Evolutionary conservation across 2,329 filamentous ascomycete genomes (phyloP).

Genomic region (Apiospora marii): DNA sequence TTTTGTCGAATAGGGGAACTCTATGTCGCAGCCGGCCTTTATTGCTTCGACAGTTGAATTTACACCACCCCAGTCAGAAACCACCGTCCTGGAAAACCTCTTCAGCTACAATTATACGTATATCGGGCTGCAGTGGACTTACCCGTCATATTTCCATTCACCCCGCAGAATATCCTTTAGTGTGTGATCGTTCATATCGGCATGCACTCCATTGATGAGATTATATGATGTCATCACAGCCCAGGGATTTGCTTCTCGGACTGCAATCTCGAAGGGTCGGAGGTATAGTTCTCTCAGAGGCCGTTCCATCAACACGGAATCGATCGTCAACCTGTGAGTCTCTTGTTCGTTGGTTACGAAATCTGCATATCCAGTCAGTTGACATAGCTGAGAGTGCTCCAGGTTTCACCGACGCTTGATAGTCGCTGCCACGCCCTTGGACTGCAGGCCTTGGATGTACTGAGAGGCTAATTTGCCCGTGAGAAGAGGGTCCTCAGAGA

Average conservation of each 20-base stretch:
- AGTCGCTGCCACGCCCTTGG: conserved; percentile 76
- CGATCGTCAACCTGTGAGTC: conserved; percentile 69
- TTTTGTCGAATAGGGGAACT: conserved; percentile 64
- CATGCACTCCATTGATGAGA: conserved; percentile 68
- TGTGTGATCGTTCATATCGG: conserved; percentile 62
- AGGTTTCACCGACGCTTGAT: conserved; percentile 69
- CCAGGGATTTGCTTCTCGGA: conserved; percentile 74
- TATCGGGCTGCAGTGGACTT: conserved; percentile 31
- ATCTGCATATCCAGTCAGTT: conserved; percentile 47
- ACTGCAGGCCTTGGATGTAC: conserved; percentile 77
- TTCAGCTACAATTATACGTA: conserved; percentile 32
- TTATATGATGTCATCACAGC: conserved; percentile 76
- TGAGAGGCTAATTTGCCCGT: conserved; percentile 77
- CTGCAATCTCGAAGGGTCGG: conserved; percentile 77
- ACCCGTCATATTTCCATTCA: conserved; percentile 71
- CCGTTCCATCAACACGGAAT: conserved; percentile 70
- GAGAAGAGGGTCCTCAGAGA: conserved; percentile 82
- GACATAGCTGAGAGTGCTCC: conserved; percentile 19
- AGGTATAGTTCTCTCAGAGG: conserved; percentile 75
- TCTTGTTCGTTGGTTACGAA: conserved; percentile 80
- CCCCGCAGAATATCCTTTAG: conserved; percentile 65
- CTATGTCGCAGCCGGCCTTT: conserved; percentile 63
- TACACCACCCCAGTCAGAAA: conserved; percentile 66
- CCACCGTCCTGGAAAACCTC: conserved; percentile 52
- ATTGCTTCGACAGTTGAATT: conserved; percentile 65